These are phyloP conservation scores for Colletotrichum paranaense DNA, from an alignment of 2,329 filamentous ascomycete genomes.

Conservation along the genomic window DNA sequence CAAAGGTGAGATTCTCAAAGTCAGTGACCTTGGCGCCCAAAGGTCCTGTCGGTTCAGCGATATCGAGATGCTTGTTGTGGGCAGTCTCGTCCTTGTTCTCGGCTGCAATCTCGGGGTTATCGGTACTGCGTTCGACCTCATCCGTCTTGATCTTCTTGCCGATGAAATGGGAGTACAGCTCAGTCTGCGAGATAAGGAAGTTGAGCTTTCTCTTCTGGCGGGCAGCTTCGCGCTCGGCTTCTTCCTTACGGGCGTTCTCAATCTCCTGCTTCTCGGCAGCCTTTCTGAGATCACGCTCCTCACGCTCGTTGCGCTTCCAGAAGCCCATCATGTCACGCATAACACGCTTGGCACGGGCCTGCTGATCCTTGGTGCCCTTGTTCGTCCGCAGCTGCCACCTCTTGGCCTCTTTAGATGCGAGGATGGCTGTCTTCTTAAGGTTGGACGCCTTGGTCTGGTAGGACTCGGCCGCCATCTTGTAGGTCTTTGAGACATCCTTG, in stretches of 20 bases:
- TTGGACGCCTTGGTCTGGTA: constrained; percentile 92
- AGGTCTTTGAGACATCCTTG: constrained; percentile 94
- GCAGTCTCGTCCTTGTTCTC: constrained; percentile 57
- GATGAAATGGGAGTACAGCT: constrained; percentile 99
- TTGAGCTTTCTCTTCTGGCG: constrained; percentile 99
- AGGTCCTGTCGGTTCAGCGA: constrained; percentile 65
- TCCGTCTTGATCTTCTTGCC: constrained; percentile 99
- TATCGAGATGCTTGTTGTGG: constrained; percentile 55
- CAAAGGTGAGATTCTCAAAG: constrained; percentile 95
- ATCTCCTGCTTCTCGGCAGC: constrained; percentile 95
- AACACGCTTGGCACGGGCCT: constrained; percentile 94
- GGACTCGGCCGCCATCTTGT: constrained; percentile 87
- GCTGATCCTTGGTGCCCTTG: constrained; percentile 97
- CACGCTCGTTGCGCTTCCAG: constrained; percentile 98
- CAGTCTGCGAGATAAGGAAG: constrained; percentile 98
- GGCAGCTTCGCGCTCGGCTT: constrained; percentile 97
- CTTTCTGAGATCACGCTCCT: constrained; percentile 94
- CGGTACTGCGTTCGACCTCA: constrained; percentile 90
- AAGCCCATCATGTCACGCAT: constrained; percentile 99
- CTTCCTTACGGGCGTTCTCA: constrained; percentile 94
- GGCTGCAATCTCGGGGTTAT: constrained; percentile 78
- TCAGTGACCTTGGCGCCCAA: constrained; percentile 82
- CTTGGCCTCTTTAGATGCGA: constrained; percentile 96
- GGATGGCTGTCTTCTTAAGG: constrained; percentile 94
- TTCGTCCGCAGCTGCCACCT: constrained; percentile 98